Evolutionary conservation across 1,284 basidiomycete species (phyloP), one percentile per base, ranked within the genome.

Genomic region (Prillingera fragicola): DNA sequence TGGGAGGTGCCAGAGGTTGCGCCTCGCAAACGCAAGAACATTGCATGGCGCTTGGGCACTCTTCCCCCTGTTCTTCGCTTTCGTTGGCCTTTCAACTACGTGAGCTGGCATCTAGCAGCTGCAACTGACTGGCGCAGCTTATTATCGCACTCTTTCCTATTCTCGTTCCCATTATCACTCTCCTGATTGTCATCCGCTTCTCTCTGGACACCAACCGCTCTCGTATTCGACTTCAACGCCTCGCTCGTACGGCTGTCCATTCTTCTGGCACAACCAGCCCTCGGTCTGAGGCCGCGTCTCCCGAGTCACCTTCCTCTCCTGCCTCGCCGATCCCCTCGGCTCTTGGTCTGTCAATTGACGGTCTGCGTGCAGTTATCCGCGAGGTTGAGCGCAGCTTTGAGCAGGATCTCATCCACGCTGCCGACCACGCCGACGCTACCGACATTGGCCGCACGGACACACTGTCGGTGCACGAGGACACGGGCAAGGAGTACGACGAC

Each of bases 51-150:
- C 3, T 32, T 79, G 2, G 62, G 62, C 4, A 59, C 45, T 3
- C 56, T 87, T 1, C 85, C 85, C 2, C 83, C 85, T 3, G 65
- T 69, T n/a, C 67, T 87, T 2, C 78, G 82, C 49, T 73, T 77
- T 29, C 64, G 70, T 7, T 87, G 86, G 59, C 87, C 87, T 3
- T 70, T 79, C 51, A 89, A 87, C 62, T 59, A 87, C 29, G 84
- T 88, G 55, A 55, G 83, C 72, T 28, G 9, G 15, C 21, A 9
- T 22, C 26, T n/a, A 4, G 24, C n/a, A 15, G 26, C n/a, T n/a
- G 5, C 25, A 19, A 19, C 50, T 53, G 24, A 53, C 44, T 31
- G 13, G 1, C 19, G 24, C 39, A 42, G 57, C 83, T 80, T 13
- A 71, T 86, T 9, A 82, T 87, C 0, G 35, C 87, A 24, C 62